These are phyloP conservation scores for Begonia loranthoides DNA, from an alignment of 306 rosid genomes.

Conservation along the genomic window DNA sequence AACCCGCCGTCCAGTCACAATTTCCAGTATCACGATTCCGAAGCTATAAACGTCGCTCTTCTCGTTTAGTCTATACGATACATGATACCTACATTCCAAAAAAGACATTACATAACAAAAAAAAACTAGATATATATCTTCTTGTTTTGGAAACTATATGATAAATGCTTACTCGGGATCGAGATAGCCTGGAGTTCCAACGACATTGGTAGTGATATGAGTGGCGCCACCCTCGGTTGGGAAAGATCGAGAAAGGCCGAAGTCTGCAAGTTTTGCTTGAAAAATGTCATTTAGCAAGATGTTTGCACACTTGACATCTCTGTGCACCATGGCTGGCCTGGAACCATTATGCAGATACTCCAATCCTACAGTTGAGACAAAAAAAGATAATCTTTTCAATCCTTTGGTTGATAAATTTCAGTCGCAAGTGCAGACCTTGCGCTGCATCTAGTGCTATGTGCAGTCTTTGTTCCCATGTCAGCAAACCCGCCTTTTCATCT, in stretches of 20 bases:
- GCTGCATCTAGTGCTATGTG: slow-evolving; percentile 24
- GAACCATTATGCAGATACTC: slow-evolving; percentile 34
- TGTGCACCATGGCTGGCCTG: slow-evolving; percentile 22
- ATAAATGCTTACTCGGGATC: slow-evolving; percentile 33
- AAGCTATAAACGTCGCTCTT: slow-evolving; percentile 21
- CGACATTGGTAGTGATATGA: slow-evolving; percentile 25
- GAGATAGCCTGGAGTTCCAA: slow-evolving; percentile 39
- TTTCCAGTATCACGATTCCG: slow-evolving; percentile 16
- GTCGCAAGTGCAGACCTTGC: neutral
- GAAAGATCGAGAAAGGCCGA: slow-evolving; percentile 23
- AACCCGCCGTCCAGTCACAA: slow-evolving; percentile 9
- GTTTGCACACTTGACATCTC: slow-evolving; percentile 25
- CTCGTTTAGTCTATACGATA: slow-evolving; percentile 14
- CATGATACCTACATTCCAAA: slow-evolving; percentile 12
- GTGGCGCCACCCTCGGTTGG: slow-evolving; percentile 15
- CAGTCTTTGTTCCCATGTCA: slow-evolving; percentile 23
- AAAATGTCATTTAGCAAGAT: slow-evolving; percentile 22
- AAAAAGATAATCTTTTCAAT: too few relatives aligned
- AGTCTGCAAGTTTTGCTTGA: slow-evolving; percentile 28
- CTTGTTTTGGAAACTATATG: neutral
- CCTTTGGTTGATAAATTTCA: neutral
- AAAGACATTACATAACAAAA: neutral
- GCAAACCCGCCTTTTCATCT: slow-evolving; percentile 1
- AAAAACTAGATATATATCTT: neutral
- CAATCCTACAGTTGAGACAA: slow-evolving; percentile 11